Conservation (phyloP, 805 yeast species). For the Tetrapisispora arboricola region DNA sequence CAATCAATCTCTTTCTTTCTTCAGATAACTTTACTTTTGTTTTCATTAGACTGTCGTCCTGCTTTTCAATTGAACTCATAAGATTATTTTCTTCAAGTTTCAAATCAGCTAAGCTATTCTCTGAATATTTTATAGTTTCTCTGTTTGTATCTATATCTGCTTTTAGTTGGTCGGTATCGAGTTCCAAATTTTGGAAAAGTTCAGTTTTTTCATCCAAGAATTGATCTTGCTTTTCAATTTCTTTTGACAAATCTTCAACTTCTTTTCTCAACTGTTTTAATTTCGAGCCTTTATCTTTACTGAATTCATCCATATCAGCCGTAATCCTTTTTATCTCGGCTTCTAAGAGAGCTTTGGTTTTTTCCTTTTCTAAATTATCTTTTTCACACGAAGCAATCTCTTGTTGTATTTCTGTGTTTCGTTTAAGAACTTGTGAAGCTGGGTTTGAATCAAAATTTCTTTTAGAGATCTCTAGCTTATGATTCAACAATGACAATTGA, state of each 20-base stretch:
- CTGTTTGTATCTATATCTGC: constrained; percentile 42
- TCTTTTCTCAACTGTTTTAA: constrained; percentile 53
- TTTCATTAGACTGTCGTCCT: constrained; percentile 15
- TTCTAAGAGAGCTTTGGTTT: constrained; percentile 26
- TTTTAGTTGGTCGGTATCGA: constrained; percentile 59
- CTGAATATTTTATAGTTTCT: constrained; percentile 33
- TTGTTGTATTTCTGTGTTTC: constrained; percentile 34
- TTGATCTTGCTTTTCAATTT: constrained; percentile 30
- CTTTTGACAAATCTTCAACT: constrained; percentile 32
- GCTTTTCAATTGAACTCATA: constrained; percentile 16
- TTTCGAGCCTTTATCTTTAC: constrained; percentile 68
- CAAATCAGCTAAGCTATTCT: constrained; percentile 30
- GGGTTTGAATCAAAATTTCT: constrained; percentile 48
- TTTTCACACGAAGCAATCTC: constrained; percentile 38
- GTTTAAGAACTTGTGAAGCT: constrained; percentile 44
- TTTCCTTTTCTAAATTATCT: constrained; percentile 31
- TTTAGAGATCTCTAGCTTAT: constrained; percentile 47
- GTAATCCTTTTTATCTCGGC: constrained; percentile 46
- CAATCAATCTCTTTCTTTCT: constrained; percentile 48
- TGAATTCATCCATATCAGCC: constrained; percentile 74
- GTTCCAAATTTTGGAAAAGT: constrained; percentile 49
- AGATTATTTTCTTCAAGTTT: constrained; percentile 23
- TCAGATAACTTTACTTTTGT: constrained; percentile 24
- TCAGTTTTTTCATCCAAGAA: constrained; percentile 39
- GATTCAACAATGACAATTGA: constrained; percentile 45